Base-by-base conservation (phyloP, 2,329 filamentous ascomycete genomes). In the Diaporthe aspalathi region DNA sequence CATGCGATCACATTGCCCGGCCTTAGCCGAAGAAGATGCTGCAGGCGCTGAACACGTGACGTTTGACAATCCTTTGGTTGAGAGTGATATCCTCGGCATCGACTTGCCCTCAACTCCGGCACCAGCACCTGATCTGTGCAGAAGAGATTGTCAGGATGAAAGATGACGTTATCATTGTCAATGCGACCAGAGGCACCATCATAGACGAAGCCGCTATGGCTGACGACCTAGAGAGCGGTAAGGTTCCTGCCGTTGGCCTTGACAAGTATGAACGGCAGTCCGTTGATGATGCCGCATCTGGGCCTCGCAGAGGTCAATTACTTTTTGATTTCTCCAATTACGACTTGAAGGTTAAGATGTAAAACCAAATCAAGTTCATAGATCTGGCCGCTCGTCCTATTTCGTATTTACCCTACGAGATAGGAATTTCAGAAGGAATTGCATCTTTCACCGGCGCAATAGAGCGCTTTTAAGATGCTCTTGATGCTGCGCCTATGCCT, bases 151-250 rank as follows among this genome's bases (percentile, higher is more conserved):
- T 77, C 0, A 78, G 77, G 20, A 87, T 88, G 83, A 88, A 86
- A 70, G 78, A 81, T 1, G 84, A 85, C 0, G 76, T 79, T 0
- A 82, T 84, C 67, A 75, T 89, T 5, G 78, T 88, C 40, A 89
- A 89, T 74, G 88, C 86, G 0, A 84, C 86, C 0, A 81, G 87
- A 0, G 87, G 87, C 0, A 81, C 81, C 16, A 77, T 88, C 3
- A 77, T 89, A 0, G 82, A 88, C 71, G 85, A 88, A 73, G 75
- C 77, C 4, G 86, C 86, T 0, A 74, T 89, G 20, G 80, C 85
- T 7, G 75, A 78, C 14, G 86, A 85, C 0, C 74, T 89, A 5
- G 81, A 86, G 68, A 81, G 76, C 7, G 85, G 86, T 0, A 84
- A 85, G 65, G 73, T 88, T 1, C 78, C 79, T 1, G 77, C 83